Conservation (phyloP, 306 rosid genomes). For the Senna siamea region DNA sequence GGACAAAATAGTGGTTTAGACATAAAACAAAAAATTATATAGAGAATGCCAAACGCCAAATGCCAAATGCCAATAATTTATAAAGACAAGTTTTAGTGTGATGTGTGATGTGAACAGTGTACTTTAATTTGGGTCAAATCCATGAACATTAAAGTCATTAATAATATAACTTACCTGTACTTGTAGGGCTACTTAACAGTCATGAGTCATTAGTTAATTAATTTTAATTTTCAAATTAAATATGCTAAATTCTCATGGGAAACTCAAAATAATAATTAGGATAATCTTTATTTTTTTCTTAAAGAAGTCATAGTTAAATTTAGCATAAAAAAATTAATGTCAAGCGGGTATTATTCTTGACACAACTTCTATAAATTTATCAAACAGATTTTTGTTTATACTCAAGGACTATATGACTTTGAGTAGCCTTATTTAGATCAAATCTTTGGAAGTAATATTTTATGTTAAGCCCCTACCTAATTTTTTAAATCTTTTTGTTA, state of each 20-base stretch:
- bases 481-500: too few species aligned
- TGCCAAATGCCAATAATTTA: not conserved
- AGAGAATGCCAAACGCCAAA: not conserved
- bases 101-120: not conserved
- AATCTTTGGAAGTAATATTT: too few species aligned
- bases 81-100: not conserved
- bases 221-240: too few species aligned
- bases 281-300: not conserved
- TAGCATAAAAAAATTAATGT: not conserved
- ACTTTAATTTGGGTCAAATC: not conserved
- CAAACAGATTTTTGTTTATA: too few species aligned
- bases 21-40: conserved; percentile 5
- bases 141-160: not conserved
- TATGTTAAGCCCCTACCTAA: too few species aligned
- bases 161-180: not conserved
- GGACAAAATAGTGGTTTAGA: conserved; percentile 20
- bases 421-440: too few species aligned
- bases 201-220: too few species aligned
- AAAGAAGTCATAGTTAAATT: not conserved
- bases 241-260: too few species aligned
- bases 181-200: not conserved
- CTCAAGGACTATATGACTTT: too few species aligned
- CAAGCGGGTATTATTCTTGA: too few species aligned
- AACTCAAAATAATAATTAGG: too few species aligned
- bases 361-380: too few species aligned